These are phyloP conservation scores for Eutrema heterophyllum DNA, from an alignment of 345 rosid species.

Conservation along the genomic window DNA sequence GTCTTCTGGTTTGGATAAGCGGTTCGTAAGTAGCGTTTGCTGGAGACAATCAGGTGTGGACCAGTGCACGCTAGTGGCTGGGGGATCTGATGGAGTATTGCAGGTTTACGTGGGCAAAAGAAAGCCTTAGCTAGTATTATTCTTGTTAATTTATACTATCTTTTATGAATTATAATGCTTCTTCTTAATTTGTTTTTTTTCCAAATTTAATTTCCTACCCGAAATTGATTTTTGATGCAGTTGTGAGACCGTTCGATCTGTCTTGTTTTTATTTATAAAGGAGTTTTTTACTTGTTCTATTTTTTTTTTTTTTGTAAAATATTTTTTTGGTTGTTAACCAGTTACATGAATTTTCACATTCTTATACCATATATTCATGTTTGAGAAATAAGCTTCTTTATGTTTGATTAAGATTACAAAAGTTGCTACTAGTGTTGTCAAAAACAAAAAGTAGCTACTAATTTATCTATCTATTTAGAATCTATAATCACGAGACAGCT, in stretches of 20 bases:
- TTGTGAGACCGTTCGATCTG: constrained; percentile 12
- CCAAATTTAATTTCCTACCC: background rate
- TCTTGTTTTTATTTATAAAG: background rate
- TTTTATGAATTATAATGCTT: background rate
- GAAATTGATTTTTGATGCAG: constrained; percentile 17
- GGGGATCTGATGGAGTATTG: constrained; percentile 80
- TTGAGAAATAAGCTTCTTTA: background rate
- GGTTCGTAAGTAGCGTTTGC: constrained; percentile 77
- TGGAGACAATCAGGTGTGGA: constrained; percentile 77
- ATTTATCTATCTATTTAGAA: background rate
- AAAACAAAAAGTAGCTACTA: too few relatives aligned
- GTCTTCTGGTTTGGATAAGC: constrained; percentile 17
- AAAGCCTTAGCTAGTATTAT: constrained; percentile 30
- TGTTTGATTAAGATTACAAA: background rate
- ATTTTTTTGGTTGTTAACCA: background rate
- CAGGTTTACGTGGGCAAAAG: constrained; percentile 61
- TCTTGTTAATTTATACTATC: constrained; percentile 5
- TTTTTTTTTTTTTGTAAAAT: background rate
- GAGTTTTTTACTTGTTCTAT: background rate
- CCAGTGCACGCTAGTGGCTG: constrained; percentile 62
- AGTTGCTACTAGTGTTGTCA: background rate
- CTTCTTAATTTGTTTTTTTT: background rate
- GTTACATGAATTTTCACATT: background rate
- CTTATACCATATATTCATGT: background rate
- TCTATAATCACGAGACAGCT: background rate